A percentile compares a stretch with the other conserved stretches of the same genome.
Evolutionary conservation across 352 stramenopile species (phyloP).

Genomic region (Phytophthora cactorum): DNA sequence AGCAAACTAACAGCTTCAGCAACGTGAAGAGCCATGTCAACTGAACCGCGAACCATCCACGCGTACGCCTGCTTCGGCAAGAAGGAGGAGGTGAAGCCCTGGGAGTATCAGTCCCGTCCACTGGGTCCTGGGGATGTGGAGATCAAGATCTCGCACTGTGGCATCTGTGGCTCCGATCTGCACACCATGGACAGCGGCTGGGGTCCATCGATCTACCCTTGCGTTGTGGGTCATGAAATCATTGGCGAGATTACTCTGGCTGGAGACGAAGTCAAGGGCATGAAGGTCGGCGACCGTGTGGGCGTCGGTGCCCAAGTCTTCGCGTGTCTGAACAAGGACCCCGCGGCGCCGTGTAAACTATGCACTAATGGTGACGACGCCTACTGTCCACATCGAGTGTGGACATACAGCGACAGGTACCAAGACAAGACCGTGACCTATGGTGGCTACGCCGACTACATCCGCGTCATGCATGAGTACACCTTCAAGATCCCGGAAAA

Average conservation of each 20-base stretch:
- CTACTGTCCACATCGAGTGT: conserved; percentile 54
- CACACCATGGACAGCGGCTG: conserved; percentile 34
- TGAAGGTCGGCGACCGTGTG: conserved; percentile 27
- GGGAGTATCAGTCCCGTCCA: conserved; percentile 39
- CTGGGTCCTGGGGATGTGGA: conserved; percentile 21
- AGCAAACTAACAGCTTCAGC: background rate
- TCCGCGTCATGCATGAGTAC: conserved; percentile 66
- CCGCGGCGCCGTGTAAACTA: conserved; percentile 51
- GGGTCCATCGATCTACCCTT: conserved; percentile 38
- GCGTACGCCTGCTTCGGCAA: conserved; percentile 50
- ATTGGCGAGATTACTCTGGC: conserved; percentile 22
- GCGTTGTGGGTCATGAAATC: conserved; percentile 58
- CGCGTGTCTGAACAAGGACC: conserved; percentile 67
- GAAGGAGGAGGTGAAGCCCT: conserved; percentile 38
- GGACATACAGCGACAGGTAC: conserved; percentile 58
- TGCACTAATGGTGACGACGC: conserved; percentile 66
- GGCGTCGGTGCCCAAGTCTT: conserved; percentile 30
- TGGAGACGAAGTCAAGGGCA: conserved; percentile 19
- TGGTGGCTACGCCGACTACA: conserved; percentile 80
- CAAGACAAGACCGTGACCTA: conserved; percentile 42
- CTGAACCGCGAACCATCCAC: conserved; percentile 26
- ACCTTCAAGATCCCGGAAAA: conserved; percentile 48
- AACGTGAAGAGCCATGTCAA: conserved; percentile 1
- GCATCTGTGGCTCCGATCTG: conserved; percentile 32
- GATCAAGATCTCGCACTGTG: conserved; percentile 33